phyloP scores from a whole-genome alignment of 2,329 filamentous ascomycete genomes.

The Aspergillus transmontanensis region DNA sequence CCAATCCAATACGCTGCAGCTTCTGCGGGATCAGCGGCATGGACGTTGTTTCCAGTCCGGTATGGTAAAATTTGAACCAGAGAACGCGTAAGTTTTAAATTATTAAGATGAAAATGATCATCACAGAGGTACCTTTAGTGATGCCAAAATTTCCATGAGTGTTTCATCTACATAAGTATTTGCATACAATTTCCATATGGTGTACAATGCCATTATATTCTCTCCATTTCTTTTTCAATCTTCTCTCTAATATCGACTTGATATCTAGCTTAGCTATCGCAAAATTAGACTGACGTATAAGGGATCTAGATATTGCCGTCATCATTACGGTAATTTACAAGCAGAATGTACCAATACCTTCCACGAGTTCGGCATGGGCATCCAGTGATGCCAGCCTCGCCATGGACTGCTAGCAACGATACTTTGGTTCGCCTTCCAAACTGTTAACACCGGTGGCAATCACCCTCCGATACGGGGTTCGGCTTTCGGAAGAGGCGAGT shows the following conservation, averaged over 20 bases:
- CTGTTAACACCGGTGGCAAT: constrained; percentile 11
- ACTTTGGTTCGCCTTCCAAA: constrained; percentile 11
- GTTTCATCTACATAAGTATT: constrained; percentile 10
- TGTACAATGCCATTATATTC: not conserved
- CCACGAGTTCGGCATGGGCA: constrained; percentile 6
- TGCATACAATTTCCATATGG: not conserved
- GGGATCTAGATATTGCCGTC: not conserved
- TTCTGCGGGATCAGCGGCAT: constrained; percentile 6
- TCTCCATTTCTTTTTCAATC: not conserved
- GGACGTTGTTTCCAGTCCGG: constrained; percentile 7
- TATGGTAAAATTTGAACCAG: constrained; percentile 8
- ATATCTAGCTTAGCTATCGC: not conserved
- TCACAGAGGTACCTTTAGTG: constrained; percentile 5
- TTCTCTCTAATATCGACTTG: not conserved
- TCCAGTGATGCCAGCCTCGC: constrained; percentile 15
- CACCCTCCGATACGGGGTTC: constrained; percentile 2
- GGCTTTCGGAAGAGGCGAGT: constrained; percentile 6
- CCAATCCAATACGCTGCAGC: constrained; percentile 10
- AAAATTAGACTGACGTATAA: not conserved
- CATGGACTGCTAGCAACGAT: constrained; percentile 12
- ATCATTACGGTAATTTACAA: constrained; percentile 13
- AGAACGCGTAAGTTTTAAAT: constrained; percentile 15
- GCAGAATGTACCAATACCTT: constrained; percentile 3
- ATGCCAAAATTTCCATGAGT: constrained; percentile 6
- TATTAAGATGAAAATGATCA: constrained; percentile 9